Conservation (phyloP, 768 basidiomycete genomes). For the Mycena pura region DNA sequence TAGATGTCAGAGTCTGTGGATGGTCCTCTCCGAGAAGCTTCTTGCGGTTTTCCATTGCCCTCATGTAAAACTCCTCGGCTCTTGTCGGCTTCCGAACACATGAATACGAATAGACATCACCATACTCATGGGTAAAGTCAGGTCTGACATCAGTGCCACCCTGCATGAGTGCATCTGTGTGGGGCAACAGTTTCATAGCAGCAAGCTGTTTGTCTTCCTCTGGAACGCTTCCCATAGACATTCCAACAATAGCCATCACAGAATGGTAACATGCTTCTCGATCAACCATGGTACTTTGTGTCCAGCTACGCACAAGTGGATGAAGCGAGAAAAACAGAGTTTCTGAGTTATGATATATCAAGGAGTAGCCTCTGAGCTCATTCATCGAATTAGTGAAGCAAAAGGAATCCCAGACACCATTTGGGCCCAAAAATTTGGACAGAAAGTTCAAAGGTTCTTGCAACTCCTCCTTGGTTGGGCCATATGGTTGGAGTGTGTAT, state of each 20-base stretch:
- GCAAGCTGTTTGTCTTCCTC: neutral
- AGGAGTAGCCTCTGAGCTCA: neutral
- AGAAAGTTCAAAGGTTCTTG: neutral
- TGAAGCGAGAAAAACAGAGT: neutral
- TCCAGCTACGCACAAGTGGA: neutral
- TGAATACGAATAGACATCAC: neutral
- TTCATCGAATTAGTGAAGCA: neutral
- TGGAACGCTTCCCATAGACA: too few relatives aligned
- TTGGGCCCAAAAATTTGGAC: neutral
- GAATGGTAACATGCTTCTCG: neutral
- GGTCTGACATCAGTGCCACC: too few relatives aligned
- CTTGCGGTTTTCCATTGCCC: neutral
- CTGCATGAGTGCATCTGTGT: neutral
- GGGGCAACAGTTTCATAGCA: neutral
- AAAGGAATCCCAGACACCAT: neutral
- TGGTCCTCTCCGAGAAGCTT: too few relatives aligned
- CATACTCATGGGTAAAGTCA: neutral
- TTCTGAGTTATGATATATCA: neutral
- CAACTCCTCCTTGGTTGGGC: conserved; percentile 1
- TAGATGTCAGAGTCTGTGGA: too few relatives aligned
- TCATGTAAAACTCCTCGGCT: neutral
- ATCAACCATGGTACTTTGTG: neutral
- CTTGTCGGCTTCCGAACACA: neutral
- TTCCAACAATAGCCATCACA: neutral
- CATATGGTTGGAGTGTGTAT: neutral